Percentiles rank a stretch among this genome's conserved stretches.
These are phyloP conservation scores for Colletotrichum falcatum DNA, from an alignment of 2,329 filamentous ascomycete species.

Conservation along the genomic window DNA sequence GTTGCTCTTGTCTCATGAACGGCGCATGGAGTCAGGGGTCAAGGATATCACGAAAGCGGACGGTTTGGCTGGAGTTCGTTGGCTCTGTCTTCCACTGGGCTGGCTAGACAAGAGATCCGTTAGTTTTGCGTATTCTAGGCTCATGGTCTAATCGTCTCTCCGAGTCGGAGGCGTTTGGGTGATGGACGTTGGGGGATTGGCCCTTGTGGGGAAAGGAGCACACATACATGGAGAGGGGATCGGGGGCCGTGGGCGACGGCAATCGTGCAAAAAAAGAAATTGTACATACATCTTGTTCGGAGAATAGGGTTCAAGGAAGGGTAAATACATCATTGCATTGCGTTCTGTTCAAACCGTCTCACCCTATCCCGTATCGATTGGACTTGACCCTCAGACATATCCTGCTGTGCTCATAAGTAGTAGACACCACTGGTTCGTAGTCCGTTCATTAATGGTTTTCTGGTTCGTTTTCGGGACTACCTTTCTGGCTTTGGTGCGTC, in stretches of 20 bases:
- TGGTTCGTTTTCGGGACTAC: not conserved
- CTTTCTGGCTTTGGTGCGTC: slow-evolving; percentile 9
- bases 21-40: slow-evolving; percentile 57
- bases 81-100: slow-evolving; percentile 39
- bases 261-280: slow-evolving; percentile 51
- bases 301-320: slow-evolving; percentile 50
- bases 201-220: not conserved
- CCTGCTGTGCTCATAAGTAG: not conserved
- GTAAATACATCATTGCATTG: slow-evolving; percentile 44
- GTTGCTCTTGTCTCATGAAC: slow-evolving; percentile 49
- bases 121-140: slow-evolving; percentile 21
- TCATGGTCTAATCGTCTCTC: slow-evolving; percentile 15
- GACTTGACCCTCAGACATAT: not conserved
- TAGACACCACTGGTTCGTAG: not conserved
- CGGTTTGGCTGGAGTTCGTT: slow-evolving; percentile 54
- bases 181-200: slow-evolving; percentile 14
- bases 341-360: slow-evolving; percentile 16
- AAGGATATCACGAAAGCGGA: slow-evolving; percentile 48
- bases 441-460: not conserved
- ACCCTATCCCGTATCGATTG: not conserved
- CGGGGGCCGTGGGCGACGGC: slow-evolving; percentile 13
- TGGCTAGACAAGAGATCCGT: slow-evolving; percentile 24
- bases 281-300: slow-evolving; percentile 58
- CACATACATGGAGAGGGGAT: slow-evolving; percentile 3
- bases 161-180: slow-evolving; percentile 6